A percentile compares a stretch with the other conserved stretches of the same genome.
These are phyloP conservation scores for Darksidea phi DNA, from an alignment of 495 filamentous ascomycete species.

Conservation along the genomic window DNA sequence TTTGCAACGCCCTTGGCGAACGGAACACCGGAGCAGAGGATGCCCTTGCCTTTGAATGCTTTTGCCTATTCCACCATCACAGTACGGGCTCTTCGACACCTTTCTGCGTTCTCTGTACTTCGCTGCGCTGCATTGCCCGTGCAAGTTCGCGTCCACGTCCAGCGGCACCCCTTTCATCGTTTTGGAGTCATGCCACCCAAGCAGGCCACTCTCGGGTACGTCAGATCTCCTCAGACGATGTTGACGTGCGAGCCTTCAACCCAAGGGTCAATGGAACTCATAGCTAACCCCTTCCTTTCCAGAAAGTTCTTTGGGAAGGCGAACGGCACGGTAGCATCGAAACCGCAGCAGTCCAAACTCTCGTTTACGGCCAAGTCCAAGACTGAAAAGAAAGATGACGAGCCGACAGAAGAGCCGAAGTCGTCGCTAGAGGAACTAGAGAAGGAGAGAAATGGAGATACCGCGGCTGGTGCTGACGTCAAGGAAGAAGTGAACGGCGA, in stretches of 20 bases:
- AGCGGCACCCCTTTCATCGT: background rate
- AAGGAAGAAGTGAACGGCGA: constrained; percentile 24
- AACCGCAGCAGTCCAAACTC: constrained; percentile 71
- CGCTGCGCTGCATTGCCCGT: background rate
- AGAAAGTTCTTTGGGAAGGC: constrained; percentile 71
- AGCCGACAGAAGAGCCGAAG: constrained; percentile 13
- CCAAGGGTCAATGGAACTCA: constrained; percentile 18
- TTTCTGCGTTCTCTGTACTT: background rate
- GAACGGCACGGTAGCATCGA: constrained; percentile 50
- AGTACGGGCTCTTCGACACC: background rate
- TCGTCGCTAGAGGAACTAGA: constrained; percentile 1
- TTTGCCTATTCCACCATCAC: constrained; percentile 8
- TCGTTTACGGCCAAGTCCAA: constrained; percentile 59
- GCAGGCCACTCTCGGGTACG: constrained; percentile 93
- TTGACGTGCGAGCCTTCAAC: constrained; percentile 65
- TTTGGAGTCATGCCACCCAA: constrained; percentile 50
- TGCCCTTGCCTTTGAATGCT: constrained; percentile 16
- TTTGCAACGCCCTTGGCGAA: background rate
- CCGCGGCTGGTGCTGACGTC: constrained; percentile 26
- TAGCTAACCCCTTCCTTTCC: constrained; percentile 4
- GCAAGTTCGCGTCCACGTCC: background rate
- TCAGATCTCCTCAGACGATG: constrained; percentile 73
- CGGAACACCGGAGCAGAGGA: constrained; percentile 6
- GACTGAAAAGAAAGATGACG: constrained; percentile 17
- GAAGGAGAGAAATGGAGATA: constrained; percentile 21